A percentile compares a stretch with the other conserved stretches of the same genome.
phyloP scores from a whole-genome alignment of 352 stramenopile genomes.

The Phytophthora foliorum region DNA sequence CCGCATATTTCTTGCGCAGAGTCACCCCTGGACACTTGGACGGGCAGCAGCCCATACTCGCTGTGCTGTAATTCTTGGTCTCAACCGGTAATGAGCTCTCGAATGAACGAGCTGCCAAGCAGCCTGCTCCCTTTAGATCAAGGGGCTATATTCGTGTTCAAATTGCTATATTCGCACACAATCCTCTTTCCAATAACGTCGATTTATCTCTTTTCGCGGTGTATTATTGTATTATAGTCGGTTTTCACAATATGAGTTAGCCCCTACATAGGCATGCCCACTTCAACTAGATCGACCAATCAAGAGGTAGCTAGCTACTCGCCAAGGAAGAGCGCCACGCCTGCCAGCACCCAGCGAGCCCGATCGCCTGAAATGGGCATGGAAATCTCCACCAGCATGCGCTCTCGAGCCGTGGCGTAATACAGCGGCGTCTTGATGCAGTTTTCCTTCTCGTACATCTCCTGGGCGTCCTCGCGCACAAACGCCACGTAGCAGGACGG shows the following conservation, averaged over 20 bases:
- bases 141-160: too few species aligned
- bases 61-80: neutral
- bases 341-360: slow-evolving; percentile 81
- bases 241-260: slow-evolving; percentile 9
- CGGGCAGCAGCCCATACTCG: slow-evolving; percentile 69
- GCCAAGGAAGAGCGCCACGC: slow-evolving; percentile 86
- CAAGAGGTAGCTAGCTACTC: slow-evolving; percentile 52
- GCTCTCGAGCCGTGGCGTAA: slow-evolving; percentile 78
- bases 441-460: slow-evolving; percentile 80
- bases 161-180: too few species aligned
- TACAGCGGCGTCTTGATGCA: slow-evolving; percentile 87
- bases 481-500: slow-evolving; percentile 89
- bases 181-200: too few species aligned
- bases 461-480: slow-evolving; percentile 75
- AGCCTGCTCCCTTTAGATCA: too few species aligned
- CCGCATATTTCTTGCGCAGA: slow-evolving; percentile 18
- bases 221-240: too few species aligned
- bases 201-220: too few species aligned
- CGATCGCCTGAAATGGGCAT: slow-evolving; percentile 82
- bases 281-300: slow-evolving; percentile 3
- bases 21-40: slow-evolving; percentile 47
- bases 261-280: too few species aligned
- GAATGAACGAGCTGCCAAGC: neutral
- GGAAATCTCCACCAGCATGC: slow-evolving; percentile 85
- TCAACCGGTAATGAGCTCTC: too few species aligned